phyloP scores from a whole-genome alignment of 2,329 filamentous ascomycete genomes.

The Penicillium sp. region DNA sequence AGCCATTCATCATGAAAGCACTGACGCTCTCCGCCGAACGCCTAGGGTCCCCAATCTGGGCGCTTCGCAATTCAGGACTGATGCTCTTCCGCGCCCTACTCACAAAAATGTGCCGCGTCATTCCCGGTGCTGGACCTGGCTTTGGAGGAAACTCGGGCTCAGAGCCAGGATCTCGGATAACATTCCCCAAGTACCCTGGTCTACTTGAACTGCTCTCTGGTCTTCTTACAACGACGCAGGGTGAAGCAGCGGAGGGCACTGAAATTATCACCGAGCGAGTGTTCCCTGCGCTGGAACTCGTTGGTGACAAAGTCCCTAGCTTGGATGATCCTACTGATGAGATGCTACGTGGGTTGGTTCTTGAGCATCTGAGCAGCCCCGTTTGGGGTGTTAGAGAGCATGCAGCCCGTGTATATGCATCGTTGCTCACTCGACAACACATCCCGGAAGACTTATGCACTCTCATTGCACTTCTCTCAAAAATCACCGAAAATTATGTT shows the following conservation, averaged over 20 bases:
- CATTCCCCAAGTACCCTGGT: constrained; percentile 44
- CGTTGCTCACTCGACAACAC: constrained; percentile 34
- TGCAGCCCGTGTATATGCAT: constrained; percentile 46
- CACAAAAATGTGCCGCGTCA: constrained; percentile 56
- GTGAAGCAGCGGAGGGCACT: constrained; percentile 26
- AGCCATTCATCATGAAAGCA: constrained; percentile 69
- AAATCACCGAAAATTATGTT: constrained; percentile 36
- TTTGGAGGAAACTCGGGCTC: constrained; percentile 46
- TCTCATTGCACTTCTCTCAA: constrained; percentile 24
- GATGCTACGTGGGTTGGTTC: constrained; percentile 35
- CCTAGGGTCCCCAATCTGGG: constrained; percentile 82
- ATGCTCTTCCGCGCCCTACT: constrained; percentile 85
- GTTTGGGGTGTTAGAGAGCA: constrained; percentile 50
- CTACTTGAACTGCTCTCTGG: constrained; percentile 38
- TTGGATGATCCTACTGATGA: constrained; percentile 34
- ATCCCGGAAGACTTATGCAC: constrained; percentile 33
- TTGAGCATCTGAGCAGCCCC: constrained; percentile 42
- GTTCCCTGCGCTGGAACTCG: constrained; percentile 49
- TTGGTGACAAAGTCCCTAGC: constrained; percentile 45
- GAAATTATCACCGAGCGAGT: constrained; percentile 43
- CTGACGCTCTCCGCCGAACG: constrained; percentile 78
- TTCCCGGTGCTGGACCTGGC: constrained; percentile 49
- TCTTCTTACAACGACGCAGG: constrained; percentile 32
- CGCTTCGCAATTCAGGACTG: constrained; percentile 88
- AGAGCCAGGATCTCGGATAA: constrained; percentile 41